phyloP scores from a whole-genome alignment of 2,329 filamentous ascomycete genomes.

The Calonectria henricotiae region DNA sequence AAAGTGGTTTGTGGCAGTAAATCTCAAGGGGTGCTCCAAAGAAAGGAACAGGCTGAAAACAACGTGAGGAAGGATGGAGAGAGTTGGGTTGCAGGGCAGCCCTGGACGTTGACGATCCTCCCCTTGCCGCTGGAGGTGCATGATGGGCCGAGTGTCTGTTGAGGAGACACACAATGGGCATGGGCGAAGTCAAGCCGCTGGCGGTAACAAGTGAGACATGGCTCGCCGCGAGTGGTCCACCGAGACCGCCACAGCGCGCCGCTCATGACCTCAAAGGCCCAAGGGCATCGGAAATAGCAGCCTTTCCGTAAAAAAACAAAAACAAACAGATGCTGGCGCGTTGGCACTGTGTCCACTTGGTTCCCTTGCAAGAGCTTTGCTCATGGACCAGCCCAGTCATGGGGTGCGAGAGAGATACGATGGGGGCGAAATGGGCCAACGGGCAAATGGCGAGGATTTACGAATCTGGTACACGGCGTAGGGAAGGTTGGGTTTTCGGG shows the following conservation, averaged over 20 bases:
- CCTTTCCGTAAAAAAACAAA: conserved; percentile 31
- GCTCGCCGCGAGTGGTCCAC: conserved; percentile 48
- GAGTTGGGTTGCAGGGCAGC: conserved; percentile 27
- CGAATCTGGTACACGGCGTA: conserved; percentile 13
- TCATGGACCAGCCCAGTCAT: conserved; percentile 47
- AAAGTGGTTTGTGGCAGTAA: conserved; percentile 12
- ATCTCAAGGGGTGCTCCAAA: conserved; percentile 10
- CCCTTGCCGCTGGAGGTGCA: conserved; percentile 37
- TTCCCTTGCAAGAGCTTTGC: conserved; percentile 46
- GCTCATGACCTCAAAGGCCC: conserved; percentile 44
- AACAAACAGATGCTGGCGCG: conserved; percentile 34
- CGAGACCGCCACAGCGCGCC: conserved; percentile 52
- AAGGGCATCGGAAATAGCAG: conserved; percentile 46
- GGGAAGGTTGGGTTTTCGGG: conserved; percentile 4
- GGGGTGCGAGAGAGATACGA: conserved; percentile 31
- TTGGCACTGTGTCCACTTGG: conserved; percentile 49
- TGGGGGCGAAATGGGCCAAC: conserved; percentile 27
- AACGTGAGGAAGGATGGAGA: conserved; percentile 17
- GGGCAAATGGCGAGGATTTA: conserved; percentile 25
- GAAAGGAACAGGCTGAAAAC: conserved; percentile 19
- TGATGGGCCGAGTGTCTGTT: conserved; percentile 44
- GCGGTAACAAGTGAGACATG: conserved; percentile 50
- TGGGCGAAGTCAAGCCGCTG: conserved; percentile 41
- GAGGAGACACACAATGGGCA: conserved; percentile 41
- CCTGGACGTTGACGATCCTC: conserved; percentile 28